Evolutionary conservation across 768 basidiomycete genomes (phyloP), one percentile per base, ranked within the genome.

Genomic region (Psilocybe subaeruginosa): DNA sequence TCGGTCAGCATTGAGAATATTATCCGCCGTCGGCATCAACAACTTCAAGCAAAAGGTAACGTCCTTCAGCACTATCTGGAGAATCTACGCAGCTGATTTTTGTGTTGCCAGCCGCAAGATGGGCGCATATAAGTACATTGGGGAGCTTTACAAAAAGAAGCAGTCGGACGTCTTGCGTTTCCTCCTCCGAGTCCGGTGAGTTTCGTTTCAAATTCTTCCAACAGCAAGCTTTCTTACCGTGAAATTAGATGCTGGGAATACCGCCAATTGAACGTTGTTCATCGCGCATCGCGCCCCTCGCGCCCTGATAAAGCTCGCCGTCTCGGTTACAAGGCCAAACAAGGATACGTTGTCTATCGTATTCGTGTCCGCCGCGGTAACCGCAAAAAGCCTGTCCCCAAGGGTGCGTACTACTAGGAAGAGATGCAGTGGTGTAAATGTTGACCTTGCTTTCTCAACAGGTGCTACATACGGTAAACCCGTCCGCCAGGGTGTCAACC

Each of bases 321-420:
- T 67, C 83, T 99, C 64, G 97, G 97, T 52, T 99, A 99, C 89
- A 99, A 98, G 84, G 95, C 97, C 76, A 99, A 99, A 87, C 97
- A 99, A 80, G 97, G 97, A 70, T 99, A 95, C 75, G 91, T 99
- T 66, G 79, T 99, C 81, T 99, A 99, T 83, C 93, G 97, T 71
- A 82, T 99, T 70, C 93, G 97, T 68, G 97, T 99, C 66, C 89
- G 97, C 71, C 88, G 96, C 65, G 97, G 97, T 75, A 98, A 98
- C 87, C 89, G 97, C 81, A 99, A 99, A 85, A 97, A 95, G 86
- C 95, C 91, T 64, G 97, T 92, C 62, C 92, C 92, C 71, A 99
- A 99, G 85, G 97, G 97, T 95, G 59, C 55, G 80, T 73, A 12
- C 2, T 73, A 12, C 2, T 7, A 11, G 35, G 19, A 7, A 35